Evolutionary conservation across 2,329 filamentous ascomycete genomes (phyloP), one percentile per base, ranked within the genome.

Genomic region (Colletotrichum salicis): DNA sequence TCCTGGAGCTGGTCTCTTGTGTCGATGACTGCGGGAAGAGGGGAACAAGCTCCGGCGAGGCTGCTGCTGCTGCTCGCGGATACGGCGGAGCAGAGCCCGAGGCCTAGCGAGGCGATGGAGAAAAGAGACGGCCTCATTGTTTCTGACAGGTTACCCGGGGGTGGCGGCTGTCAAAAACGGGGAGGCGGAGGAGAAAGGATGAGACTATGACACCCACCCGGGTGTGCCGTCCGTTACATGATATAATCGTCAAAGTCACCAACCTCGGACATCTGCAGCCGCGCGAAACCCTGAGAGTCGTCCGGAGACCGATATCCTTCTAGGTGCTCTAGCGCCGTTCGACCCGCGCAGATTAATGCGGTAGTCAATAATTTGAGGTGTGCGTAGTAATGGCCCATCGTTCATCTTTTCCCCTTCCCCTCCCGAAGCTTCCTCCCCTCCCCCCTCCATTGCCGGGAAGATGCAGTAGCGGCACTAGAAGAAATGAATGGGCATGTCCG

Each of bases 1-100:
- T 83, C 76, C 31, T 83, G 81, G 2, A 81, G 76, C 5, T 74
- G 64, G 1, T 76, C 77, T 5, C 79, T 74, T 56, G 77, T 73
- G 5, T 76, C 67, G 3, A 80, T 70, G 11, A 70, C 77, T 41
- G 19, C 74, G 70, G 13, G 60, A 15, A 41, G 37, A 41, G 37
- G 15, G 5, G 22, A 59, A 5, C 71, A 74, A 5, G 74, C 70
- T 0, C 74, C 35, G 27, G 75, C 67, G 35, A 3, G 31, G 54
- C 5, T 12, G 35, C 35, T 37, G 35, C 35, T 37, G 35, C 35
- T 37, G 12, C 59, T 66, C 73, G 6, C 74, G 64, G 4, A 76
- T 74, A 51, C 75, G 35, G 33, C 71, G 68, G 71, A 59, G 27
- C 77, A 54, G 27, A 71, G 73, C 11, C 70, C 61, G 15, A 72